Percentiles rank a stretch among this genome's conserved stretches.
Evolutionary conservation across 257 asterid genomes (phyloP).

Genomic region (Penstemon newberryi): DNA sequence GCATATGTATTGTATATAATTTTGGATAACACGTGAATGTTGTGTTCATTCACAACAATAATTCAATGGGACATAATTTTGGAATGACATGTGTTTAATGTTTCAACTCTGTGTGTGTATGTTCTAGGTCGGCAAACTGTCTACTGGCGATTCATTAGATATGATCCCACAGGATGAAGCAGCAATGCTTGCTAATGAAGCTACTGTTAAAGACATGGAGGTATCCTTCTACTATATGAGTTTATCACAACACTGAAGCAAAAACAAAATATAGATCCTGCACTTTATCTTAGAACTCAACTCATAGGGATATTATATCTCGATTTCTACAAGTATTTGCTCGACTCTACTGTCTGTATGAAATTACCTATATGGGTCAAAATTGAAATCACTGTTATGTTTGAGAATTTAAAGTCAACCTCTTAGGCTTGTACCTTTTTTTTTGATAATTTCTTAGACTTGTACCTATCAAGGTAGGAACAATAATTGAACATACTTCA

Average conservation of each 20-base stretch:
- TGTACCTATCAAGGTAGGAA: too few relatives aligned
- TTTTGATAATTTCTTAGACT: too few relatives aligned
- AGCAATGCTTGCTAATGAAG: constrained; percentile 74
- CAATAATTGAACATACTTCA: too few relatives aligned
- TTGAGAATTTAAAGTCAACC: too few relatives aligned
- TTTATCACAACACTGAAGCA: constrained; percentile 7
- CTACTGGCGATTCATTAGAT: constrained; percentile 97
- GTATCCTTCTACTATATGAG: constrained; percentile 37
- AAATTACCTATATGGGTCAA: not conserved
- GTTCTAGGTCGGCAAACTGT: constrained; percentile 79
- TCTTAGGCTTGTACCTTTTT: too few relatives aligned
- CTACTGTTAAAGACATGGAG: constrained; percentile 95
- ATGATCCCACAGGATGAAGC: constrained; percentile 85
- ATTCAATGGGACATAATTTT: not conserved
- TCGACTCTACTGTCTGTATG: too few relatives aligned
- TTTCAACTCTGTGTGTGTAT: not conserved
- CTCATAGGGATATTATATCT: not conserved
- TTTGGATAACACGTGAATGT: too few relatives aligned
- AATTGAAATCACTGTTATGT: not conserved
- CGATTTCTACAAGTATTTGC: too few relatives aligned
- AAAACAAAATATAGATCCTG: not conserved
- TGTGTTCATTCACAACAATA: not conserved
- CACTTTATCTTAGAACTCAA: not conserved
- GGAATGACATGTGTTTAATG: not conserved
- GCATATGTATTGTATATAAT: too few relatives aligned